Evolutionary conservation across 352 stramenopile genomes (phyloP).

Genomic region (Pythium volutum): DNA sequence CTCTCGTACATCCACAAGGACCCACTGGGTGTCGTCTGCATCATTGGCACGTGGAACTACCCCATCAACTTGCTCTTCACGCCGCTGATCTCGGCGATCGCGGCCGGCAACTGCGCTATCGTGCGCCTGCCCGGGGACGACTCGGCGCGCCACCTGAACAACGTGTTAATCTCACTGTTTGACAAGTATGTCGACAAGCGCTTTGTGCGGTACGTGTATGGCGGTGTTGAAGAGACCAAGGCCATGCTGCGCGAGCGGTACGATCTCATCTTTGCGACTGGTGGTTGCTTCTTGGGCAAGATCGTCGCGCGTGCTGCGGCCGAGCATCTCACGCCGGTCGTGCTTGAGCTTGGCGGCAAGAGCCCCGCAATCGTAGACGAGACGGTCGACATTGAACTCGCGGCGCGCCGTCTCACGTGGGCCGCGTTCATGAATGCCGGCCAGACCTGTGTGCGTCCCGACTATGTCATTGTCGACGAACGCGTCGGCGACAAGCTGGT

Average conservation of each 20-base stretch:
- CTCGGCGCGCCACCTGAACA: slow-evolving; percentile 54
- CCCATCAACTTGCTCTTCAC: slow-evolving; percentile 69
- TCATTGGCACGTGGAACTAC: slow-evolving; percentile 94
- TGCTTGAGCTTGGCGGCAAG: slow-evolving; percentile 96
- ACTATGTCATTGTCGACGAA: slow-evolving; percentile 91
- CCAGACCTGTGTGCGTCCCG: slow-evolving; percentile 93
- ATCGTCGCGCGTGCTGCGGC: slow-evolving; percentile 90
- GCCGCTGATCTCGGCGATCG: slow-evolving; percentile 53
- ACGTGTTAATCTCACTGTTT: slow-evolving; percentile 53
- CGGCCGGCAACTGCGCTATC: slow-evolving; percentile 92
- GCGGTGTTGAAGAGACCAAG: slow-evolving; percentile 79
- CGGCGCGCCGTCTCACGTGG: slow-evolving; percentile 83
- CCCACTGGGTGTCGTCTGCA: slow-evolving; percentile 80
- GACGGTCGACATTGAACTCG: slow-evolving; percentile 46
- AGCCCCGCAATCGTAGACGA: slow-evolving; percentile 82
- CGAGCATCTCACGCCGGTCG: slow-evolving; percentile 90
- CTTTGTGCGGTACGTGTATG: slow-evolving; percentile 82
- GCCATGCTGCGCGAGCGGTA: slow-evolving; percentile 69
- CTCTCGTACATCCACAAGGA: slow-evolving; percentile 63
- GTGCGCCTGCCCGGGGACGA: slow-evolving; percentile 92
- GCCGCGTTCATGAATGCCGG: slow-evolving; percentile 89
- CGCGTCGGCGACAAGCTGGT: slow-evolving; percentile 66
- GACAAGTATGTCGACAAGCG: slow-evolving; percentile 75
- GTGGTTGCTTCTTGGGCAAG: slow-evolving; percentile 73
- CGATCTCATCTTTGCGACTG: slow-evolving; percentile 87